phyloP scores from a whole-genome alignment of 208 protist genomes.

The Trypanosoma platydactyli region DNA sequence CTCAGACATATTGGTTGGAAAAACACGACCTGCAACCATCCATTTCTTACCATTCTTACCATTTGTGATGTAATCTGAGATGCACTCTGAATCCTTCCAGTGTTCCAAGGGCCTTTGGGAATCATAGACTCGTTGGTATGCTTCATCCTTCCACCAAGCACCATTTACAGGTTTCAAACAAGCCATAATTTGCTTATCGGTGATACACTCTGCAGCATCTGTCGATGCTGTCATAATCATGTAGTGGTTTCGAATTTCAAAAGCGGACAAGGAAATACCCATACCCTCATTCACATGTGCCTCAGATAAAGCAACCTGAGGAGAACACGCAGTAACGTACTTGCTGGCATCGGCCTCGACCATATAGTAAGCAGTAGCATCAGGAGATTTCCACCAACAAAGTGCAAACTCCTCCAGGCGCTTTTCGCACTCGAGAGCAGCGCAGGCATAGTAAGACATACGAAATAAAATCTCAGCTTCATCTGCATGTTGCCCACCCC shows the following conservation, averaged over 20 bases:
- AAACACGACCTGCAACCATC: constrained; percentile 16
- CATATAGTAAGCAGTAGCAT: constrained; percentile 30
- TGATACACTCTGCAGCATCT: constrained; percentile 24
- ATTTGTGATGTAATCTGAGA: constrained; percentile 34
- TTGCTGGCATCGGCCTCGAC: constrained; percentile 22
- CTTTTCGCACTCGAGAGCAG: constrained; percentile 20
- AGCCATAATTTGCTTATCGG: constrained; percentile 29
- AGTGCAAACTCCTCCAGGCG: constrained; percentile 22
- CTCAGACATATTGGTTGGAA: constrained; percentile 21
- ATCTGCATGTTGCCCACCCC: constrained; percentile 1
- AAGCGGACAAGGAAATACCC: neutral
- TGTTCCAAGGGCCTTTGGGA: constrained; percentile 24
- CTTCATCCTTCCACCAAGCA: constrained; percentile 29
- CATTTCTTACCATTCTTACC: constrained; percentile 31
- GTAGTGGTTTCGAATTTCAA: constrained; percentile 14
- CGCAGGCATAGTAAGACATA: constrained; percentile 24
- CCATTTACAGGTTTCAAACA: constrained; percentile 18
- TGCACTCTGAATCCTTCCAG: constrained; percentile 37
- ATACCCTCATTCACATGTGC: neutral
- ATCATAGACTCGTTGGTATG: constrained; percentile 25
- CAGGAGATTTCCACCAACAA: constrained; percentile 41
- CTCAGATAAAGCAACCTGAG: constrained; percentile 21
- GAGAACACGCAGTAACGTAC: constrained; percentile 18
- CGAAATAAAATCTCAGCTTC: constrained; percentile 17
- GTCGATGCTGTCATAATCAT: constrained; percentile 19